Percentiles rank a stretch among this genome's conserved stretches.
These are phyloP conservation scores for Salix suchowensis DNA, from an alignment of 345 rosid genomes.

Conservation along the genomic window DNA sequence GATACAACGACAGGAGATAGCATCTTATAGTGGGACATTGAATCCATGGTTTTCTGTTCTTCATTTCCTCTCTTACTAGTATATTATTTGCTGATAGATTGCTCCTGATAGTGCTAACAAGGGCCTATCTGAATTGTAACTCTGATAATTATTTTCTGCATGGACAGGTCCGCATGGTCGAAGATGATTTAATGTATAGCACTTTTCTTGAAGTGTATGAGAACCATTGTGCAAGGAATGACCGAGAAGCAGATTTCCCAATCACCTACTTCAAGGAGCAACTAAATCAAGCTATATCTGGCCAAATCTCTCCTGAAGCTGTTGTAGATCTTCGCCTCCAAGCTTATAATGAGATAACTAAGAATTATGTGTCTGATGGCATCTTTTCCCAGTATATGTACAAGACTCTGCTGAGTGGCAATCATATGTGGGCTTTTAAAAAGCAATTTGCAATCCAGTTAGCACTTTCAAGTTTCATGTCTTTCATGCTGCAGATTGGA, in stretches of 20 bases:
- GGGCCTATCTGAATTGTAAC: neutral
- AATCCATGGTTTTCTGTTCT: neutral
- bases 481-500: conserved; percentile 94
- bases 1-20: neutral
- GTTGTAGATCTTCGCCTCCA: conserved; percentile 91
- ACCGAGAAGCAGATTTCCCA: conserved; percentile 88
- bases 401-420: conserved; percentile 77
- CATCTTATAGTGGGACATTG: neutral
- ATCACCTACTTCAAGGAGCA: conserved; percentile 90
- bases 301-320: conserved; percentile 82
- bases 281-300: conserved; percentile 86
- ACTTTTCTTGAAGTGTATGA: conserved; percentile 98
- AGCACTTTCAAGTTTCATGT: conserved; percentile 98
- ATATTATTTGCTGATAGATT: neutral
- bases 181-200: conserved; percentile 93
- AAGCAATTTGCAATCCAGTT: conserved; percentile 95
- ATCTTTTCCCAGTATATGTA: conserved; percentile 97
- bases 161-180: conserved; percentile 94
- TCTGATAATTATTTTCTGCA: neutral
- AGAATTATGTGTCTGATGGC: conserved; percentile 60
- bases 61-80: neutral
- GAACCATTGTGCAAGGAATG: conserved; percentile 89
- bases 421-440: conserved; percentile 97
- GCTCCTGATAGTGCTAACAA: neutral
- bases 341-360: conserved; percentile 80